Evolutionary conservation across 2,329 filamentous ascomycete genomes (phyloP).

Genomic region (Dactylellina parvicollis): DNA sequence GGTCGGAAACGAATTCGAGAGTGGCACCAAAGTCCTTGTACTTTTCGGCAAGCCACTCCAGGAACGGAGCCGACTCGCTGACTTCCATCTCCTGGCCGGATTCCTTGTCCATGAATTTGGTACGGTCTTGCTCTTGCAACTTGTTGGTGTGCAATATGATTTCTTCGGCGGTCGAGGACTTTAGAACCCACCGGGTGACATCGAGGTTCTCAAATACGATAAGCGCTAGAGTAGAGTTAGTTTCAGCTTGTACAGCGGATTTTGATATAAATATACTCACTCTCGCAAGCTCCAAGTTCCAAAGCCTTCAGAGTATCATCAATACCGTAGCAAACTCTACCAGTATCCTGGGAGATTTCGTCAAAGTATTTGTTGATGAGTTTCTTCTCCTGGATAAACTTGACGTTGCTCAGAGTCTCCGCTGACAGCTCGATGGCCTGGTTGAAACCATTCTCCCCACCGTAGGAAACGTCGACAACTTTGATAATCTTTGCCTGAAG

Average conservation of each 20-base stretch:
- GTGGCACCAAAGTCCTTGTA: slow-evolving; percentile 97
- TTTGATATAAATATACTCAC: slow-evolving; percentile 48
- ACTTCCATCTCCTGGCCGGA: slow-evolving; percentile 98
- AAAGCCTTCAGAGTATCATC: slow-evolving; percentile 97
- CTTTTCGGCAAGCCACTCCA: slow-evolving; percentile 99
- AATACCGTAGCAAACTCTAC: slow-evolving; percentile 96
- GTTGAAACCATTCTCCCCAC: slow-evolving; percentile 99
- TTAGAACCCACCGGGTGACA: slow-evolving; percentile 88
- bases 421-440: slow-evolving; percentile 95
- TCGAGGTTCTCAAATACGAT: slow-evolving; percentile 99
- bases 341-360: slow-evolving; percentile 97
- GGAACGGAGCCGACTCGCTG: slow-evolving; percentile 84
- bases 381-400: slow-evolving; percentile 99
- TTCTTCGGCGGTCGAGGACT: slow-evolving; percentile 77
- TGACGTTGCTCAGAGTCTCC: slow-evolving; percentile 97
- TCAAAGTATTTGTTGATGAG: slow-evolving; percentile 99
- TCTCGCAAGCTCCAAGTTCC: slow-evolving; percentile 94
- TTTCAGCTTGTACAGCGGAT: background rate
- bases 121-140: slow-evolving; percentile 79
- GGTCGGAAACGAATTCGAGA: slow-evolving; percentile 96
- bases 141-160: slow-evolving; percentile 88
- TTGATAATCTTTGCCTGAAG: slow-evolving; percentile 97
- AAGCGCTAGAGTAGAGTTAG: slow-evolving; percentile 63
- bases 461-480: slow-evolving; percentile 98
- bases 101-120: slow-evolving; percentile 92